Evolutionary conservation across 192 early-diverging fungal species (phyloP), one percentile per base, ranked within the genome.

Genomic region (Physocladia obscura): DNA sequence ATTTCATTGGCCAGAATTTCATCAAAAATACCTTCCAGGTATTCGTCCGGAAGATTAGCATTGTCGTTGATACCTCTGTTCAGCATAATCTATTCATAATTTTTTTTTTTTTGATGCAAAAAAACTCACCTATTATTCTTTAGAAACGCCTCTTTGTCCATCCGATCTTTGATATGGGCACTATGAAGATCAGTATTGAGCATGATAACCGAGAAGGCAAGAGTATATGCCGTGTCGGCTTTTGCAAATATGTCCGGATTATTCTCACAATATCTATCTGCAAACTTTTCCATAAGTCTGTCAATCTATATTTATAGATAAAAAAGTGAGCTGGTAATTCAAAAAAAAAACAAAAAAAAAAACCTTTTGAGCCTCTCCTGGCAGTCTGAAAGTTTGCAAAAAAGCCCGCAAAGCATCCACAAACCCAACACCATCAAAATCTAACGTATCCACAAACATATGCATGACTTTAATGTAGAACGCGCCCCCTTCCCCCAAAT

Each of bases 1-100:
- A 98, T 98, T 80, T 98, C 95, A 62, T 95, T 87, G 13, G 38
- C 54, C 35, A 71, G 76, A 36, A 98, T 92, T 63, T 96, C 87
- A 50, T 96, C 89, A 73, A 87, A 98, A 40, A 95, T 93, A 1
- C 55, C 67, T 24, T 69, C 76, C n/a, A 96, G 79, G 52, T 89
- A 84, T 57, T 87, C 89, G 32, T 82, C 78, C 13, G 90, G 86
- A 50, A 97, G 76, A 76, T 95, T 88, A 6, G 73, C 74, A 63
- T 91, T 89, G 73, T 94, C 95, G 77, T 95, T 90, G 77, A 95
- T 92, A 32, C 95, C 95, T 35, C 92, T 72, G 39, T 26, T 6
- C 3, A 27, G 34, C 21, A 31, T 30, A 52, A 2, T 54, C 11
- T 37, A 37, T 29, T 2, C 17, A 36, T 15, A 36, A 36, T 1